Percentiles rank a stretch among this genome's conserved stretches.
Conservation (phyloP, 345 rosid genomes). For the Pugionium cornutum region DNA sequence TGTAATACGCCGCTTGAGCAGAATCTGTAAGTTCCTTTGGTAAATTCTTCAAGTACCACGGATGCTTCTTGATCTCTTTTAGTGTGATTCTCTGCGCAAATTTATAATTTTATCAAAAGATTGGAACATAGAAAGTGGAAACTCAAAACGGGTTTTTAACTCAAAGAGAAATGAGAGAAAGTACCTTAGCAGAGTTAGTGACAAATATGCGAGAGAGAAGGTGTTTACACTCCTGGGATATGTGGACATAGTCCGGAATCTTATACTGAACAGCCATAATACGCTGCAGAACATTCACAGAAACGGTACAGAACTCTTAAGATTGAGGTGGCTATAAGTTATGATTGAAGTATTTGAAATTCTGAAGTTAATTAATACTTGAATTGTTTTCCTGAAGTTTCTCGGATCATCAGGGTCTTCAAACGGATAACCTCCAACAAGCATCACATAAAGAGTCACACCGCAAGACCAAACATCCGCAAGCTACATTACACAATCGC, state of each 20-base stretch:
- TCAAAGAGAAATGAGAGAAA: conserved; percentile 15
- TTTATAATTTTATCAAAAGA: not conserved
- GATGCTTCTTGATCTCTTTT: conserved; percentile 80
- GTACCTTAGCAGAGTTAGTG: conserved; percentile 69
- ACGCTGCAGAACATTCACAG: conserved; percentile 47
- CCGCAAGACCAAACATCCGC: conserved; percentile 99
- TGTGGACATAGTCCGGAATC: conserved; percentile 83
- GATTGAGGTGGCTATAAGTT: not conserved
- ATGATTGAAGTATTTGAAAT: not conserved
- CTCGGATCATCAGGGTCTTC: conserved; percentile 88
- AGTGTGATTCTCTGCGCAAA: conserved; percentile 70
- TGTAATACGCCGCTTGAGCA: conserved; percentile 74
- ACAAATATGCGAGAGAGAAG: conserved; percentile 84
- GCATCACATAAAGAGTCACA: conserved; percentile 91
- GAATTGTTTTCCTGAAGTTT: conserved; percentile 89
- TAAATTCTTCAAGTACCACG: conserved; percentile 94
- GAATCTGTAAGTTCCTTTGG: conserved; percentile 83
- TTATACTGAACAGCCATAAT: conserved; percentile 91
- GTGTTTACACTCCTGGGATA: conserved; percentile 77
- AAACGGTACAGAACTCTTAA: not conserved
- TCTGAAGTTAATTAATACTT: conserved; percentile 44
- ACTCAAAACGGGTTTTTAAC: not conserved
- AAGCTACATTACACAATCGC: conserved; percentile 46
- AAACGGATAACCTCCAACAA: conserved; percentile 93
- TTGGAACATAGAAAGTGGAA: not conserved